These are phyloP conservation scores for Aspergillus sparsus DNA, from an alignment of 495 filamentous ascomycete genomes.

Conservation along the genomic window DNA sequence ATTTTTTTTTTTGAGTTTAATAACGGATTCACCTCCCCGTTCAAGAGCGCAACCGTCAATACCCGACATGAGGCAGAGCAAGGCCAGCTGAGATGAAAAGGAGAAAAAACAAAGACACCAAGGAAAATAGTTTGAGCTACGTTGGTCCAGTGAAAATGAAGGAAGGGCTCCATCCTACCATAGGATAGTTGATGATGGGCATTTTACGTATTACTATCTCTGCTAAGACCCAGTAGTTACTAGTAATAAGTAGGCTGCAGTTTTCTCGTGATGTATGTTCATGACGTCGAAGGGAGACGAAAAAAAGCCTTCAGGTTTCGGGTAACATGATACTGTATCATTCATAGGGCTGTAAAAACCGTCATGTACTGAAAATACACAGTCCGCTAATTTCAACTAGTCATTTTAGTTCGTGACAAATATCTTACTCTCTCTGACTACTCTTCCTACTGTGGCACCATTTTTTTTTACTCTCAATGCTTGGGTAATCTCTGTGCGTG, in stretches of 20 bases:
- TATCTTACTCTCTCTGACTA: background rate
- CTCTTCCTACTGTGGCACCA: background rate
- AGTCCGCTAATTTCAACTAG: background rate
- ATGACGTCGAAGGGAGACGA: background rate
- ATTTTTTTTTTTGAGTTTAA: no score
- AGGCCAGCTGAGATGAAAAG: background rate
- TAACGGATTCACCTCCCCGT: no score
- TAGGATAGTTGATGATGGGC: background rate
- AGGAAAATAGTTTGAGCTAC: no score
- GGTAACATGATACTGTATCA: constrained; percentile 11
- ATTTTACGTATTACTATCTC: background rate
- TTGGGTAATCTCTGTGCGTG: no score
- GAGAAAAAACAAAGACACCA: background rate
- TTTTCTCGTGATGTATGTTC: background rate
- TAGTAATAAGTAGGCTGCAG: background rate
- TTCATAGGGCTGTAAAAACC: constrained; percentile 17
- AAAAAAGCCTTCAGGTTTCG: background rate
- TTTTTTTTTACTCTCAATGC: no score
- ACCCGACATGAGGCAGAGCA: background rate
- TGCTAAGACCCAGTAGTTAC: background rate
- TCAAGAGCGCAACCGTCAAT: background rate
- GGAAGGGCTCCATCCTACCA: background rate
- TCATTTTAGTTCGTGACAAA: background rate
- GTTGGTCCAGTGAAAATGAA: no score
- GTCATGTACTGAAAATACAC: constrained; percentile 16